Conservation (phyloP, 106 monocot genomes). For the Acorus calamus region DNA sequence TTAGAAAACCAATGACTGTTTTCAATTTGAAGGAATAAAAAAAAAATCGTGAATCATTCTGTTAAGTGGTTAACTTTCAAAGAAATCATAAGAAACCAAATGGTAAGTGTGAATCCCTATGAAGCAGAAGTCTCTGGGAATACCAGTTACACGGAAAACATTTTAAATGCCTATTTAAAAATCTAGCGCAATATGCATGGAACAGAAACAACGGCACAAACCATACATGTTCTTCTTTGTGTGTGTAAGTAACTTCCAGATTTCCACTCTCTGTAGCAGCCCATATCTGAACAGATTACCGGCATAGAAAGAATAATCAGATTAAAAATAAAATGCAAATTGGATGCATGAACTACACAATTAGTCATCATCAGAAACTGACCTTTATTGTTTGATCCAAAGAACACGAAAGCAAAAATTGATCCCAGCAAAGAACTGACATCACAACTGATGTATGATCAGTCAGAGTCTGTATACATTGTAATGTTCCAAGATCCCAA, state of each 20-base stretch:
- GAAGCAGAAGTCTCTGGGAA: too few relatives aligned
- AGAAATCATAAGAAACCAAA: too few relatives aligned
- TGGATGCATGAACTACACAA: background rate
- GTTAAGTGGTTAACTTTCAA: too few relatives aligned
- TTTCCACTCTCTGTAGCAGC: conserved; percentile 68
- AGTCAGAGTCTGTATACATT: conserved; percentile 78
- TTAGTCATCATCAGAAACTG: background rate
- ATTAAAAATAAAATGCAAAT: background rate
- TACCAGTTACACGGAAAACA: too few relatives aligned
- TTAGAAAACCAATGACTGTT: too few relatives aligned
- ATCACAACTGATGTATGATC: conserved; percentile 81
- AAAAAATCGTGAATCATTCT: too few relatives aligned
- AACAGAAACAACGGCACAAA: background rate
- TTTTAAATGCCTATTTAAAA: background rate
- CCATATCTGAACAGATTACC: conserved; percentile 54
- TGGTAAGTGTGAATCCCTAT: too few relatives aligned
- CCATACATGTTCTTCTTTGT: conserved; percentile 78
- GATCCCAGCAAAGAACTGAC: conserved; percentile 92
- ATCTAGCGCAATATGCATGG: background rate
- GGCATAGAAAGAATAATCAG: too few relatives aligned
- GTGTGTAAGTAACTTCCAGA: conserved; percentile 82
- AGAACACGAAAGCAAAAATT: conserved; percentile 82
- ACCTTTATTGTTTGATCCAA: conserved; percentile 59
- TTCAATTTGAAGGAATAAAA: too few relatives aligned
- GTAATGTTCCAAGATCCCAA: conserved; percentile 79